Conservation (phyloP, 2,329 filamentous ascomycete species). For the Colletotrichum sidae region DNA sequence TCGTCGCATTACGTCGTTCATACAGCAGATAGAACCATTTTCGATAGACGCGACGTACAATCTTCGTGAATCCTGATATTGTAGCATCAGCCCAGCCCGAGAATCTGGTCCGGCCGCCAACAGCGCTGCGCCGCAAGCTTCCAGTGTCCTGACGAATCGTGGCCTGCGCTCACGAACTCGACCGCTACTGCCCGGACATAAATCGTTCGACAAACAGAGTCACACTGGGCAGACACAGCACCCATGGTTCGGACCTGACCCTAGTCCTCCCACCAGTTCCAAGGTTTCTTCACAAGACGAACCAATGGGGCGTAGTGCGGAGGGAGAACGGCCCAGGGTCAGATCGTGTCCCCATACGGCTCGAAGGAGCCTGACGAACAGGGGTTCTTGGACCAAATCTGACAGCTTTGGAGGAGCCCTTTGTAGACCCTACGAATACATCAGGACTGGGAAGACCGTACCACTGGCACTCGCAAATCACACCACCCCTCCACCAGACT, state of each 20-base stretch:
- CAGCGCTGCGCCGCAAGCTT: constrained; percentile 15
- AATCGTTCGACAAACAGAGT: too few relatives aligned
- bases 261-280: constrained; percentile 26
- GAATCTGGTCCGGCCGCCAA: constrained; percentile 13
- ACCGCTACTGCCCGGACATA: neutral
- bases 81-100: constrained; percentile 1
- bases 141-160: constrained; percentile 6
- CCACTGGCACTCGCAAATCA: constrained; percentile 30
- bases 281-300: constrained; percentile 10
- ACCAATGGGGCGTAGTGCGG: neutral
- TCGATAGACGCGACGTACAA: constrained; percentile 28
- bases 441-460: constrained; percentile 11
- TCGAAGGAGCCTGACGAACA: too few relatives aligned
- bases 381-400: neutral
- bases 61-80: constrained; percentile 8
- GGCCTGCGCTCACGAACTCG: constrained; percentile 16
- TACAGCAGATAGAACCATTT: neutral
- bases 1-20: neutral
- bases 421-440: neutral
- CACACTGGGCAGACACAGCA: too few relatives aligned
- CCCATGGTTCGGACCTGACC: neutral
- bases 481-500: constrained; percentile 32
- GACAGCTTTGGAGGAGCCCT: neutral
- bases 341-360: too few relatives aligned
- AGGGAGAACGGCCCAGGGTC: neutral